Percentiles rank a stretch among this genome's conserved stretches.
phyloP scores from a whole-genome alignment of 2,329 filamentous ascomycete species.

The Alternaria ventricosa region DNA sequence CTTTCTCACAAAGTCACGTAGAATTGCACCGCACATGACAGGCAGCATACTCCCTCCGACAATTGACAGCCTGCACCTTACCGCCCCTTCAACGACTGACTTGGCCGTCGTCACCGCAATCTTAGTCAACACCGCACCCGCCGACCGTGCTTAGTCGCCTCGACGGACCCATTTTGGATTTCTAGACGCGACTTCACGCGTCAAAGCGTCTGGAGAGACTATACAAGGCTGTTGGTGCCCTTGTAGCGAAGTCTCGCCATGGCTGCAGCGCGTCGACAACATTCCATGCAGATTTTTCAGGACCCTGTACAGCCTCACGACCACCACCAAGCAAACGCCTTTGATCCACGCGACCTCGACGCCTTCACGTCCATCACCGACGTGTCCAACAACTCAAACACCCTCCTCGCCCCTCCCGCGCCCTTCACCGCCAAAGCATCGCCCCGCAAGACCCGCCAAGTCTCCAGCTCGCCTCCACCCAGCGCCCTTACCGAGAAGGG shows the following conservation, averaged over 20 bases:
- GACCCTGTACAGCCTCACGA: slow-evolving; percentile 56
- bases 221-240: slow-evolving; percentile 39
- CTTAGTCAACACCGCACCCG: slow-evolving; percentile 30
- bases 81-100: slow-evolving; percentile 16
- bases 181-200: slow-evolving; percentile 50
- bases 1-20: slow-evolving; percentile 28
- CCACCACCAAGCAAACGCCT: slow-evolving; percentile 52
- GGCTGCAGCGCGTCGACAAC: slow-evolving; percentile 63
- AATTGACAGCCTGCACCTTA: slow-evolving; percentile 22
- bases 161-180: slow-evolving; percentile 29
- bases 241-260: slow-evolving; percentile 46
- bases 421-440: slow-evolving; percentile 64
- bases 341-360: slow-evolving; percentile 61
- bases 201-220: slow-evolving; percentile 42
- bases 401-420: slow-evolving; percentile 69
- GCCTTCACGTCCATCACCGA: slow-evolving; percentile 52
- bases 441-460: slow-evolving; percentile 69
- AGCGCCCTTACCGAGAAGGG: slow-evolving; percentile 66
- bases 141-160: slow-evolving; percentile 34
- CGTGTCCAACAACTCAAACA: slow-evolving; percentile 64
- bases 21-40: slow-evolving; percentile 20
- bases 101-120: slow-evolving; percentile 45
- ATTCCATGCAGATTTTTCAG: slow-evolving; percentile 65
- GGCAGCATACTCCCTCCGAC: slow-evolving; percentile 26
- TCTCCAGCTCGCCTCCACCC: slow-evolving; percentile 64